Conservation (phyloP, 768 basidiomycete genomes). For the Plicaturopsis crispa region DNA sequence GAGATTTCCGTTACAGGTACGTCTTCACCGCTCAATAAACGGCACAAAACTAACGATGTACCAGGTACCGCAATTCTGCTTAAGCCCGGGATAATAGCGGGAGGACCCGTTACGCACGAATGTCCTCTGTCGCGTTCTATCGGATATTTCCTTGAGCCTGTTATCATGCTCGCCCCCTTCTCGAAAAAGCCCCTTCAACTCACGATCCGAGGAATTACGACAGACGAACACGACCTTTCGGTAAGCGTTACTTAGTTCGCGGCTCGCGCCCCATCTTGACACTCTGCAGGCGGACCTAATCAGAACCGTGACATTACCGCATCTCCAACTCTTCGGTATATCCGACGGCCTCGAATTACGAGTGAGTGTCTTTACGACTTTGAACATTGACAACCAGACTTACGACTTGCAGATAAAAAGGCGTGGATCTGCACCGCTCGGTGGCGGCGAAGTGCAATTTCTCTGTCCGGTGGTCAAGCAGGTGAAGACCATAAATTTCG, state of each 20-base stretch:
- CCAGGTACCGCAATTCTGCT: conserved; percentile 86
- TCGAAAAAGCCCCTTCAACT: conserved; percentile 80
- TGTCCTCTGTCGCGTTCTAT: conserved; percentile 85
- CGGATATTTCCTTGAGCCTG: conserved; percentile 90
- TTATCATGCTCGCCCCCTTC: conserved; percentile 89
- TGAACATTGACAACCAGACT: conserved; percentile 2
- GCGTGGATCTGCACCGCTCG: conserved; percentile 84
- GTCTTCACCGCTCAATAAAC: conserved; percentile 10
- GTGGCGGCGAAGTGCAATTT: conserved; percentile 92
- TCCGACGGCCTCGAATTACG: conserved; percentile 86
- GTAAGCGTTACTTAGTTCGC: conserved; percentile 31
- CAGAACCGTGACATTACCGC: conserved; percentile 84
- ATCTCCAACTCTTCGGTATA: conserved; percentile 85
- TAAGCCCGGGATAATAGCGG: conserved; percentile 87
- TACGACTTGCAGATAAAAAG: conserved; percentile 78
- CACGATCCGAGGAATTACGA: conserved; percentile 85
- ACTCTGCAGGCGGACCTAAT: conserved; percentile 70
- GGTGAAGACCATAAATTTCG: conserved; percentile 87
- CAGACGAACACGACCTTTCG: conserved; percentile 87
- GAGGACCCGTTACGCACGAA: conserved; percentile 76
- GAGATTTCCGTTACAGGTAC: conserved; percentile 94
- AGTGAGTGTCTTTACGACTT: conserved; percentile 31
- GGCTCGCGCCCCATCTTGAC: background rate
- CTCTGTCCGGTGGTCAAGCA: conserved; percentile 89
- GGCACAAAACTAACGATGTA: background rate